A percentile compares a stretch with the other conserved stretches of the same genome.
These are phyloP conservation scores for Phytopythium chamaehyphon DNA, from an alignment of 352 stramenopile genomes.

Conservation along the genomic window DNA sequence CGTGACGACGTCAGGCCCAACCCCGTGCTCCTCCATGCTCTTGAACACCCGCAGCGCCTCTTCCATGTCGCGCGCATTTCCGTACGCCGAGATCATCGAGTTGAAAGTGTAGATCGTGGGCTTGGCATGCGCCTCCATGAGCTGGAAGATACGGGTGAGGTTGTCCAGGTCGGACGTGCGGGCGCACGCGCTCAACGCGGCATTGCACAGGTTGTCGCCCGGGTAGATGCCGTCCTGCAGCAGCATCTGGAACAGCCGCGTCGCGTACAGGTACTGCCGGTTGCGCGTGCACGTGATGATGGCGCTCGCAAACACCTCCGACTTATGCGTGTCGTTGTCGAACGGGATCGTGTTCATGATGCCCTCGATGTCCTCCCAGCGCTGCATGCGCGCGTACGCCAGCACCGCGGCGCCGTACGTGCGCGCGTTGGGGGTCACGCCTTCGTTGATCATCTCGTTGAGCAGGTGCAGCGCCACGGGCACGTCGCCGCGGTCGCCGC, in stretches of 20 bases:
- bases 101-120: slow-evolving; percentile 79
- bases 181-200: slow-evolving; percentile 60
- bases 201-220: slow-evolving; percentile 70
- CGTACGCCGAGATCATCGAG: slow-evolving; percentile 80
- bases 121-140: slow-evolving; percentile 50
- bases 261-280: slow-evolving; percentile 54
- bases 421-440: slow-evolving; percentile 58
- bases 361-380: slow-evolving; percentile 65
- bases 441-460: slow-evolving; percentile 67
- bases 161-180: slow-evolving; percentile 53
- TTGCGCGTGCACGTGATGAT: slow-evolving; percentile 80
- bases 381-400: slow-evolving; percentile 61
- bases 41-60: slow-evolving; percentile 56
- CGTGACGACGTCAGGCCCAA: slow-evolving; percentile 54
- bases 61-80: slow-evolving; percentile 58
- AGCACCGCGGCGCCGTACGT: slow-evolving; percentile 74
- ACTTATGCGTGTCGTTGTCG: slow-evolving; percentile 48
- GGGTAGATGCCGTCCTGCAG: slow-evolving; percentile 63
- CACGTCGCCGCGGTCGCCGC: slow-evolving; percentile 42
- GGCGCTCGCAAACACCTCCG: slow-evolving; percentile 60
- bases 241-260: slow-evolving; percentile 58
- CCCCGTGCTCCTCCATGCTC: slow-evolving; percentile 21
- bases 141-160: slow-evolving; percentile 58
- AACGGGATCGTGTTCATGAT: slow-evolving; percentile 58
- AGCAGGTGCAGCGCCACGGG: slow-evolving; percentile 55